Base-by-base conservation (phyloP, 805 yeast species). In the Zygosaccharomyces siamensis region DNA sequence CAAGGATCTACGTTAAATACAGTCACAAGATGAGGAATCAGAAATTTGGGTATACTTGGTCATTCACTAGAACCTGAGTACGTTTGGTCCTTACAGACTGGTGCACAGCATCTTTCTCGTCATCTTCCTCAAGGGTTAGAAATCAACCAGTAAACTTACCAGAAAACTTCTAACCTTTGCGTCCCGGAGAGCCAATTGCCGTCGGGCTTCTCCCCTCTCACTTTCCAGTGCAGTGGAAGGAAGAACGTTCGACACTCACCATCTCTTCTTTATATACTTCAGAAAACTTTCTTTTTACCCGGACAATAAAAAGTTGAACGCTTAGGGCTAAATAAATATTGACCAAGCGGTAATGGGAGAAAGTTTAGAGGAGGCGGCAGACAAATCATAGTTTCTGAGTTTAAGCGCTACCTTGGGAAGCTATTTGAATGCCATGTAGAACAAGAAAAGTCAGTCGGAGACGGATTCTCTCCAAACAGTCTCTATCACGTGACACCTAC, bases 1-100 rank as follows among this genome's bases (percentile, higher is more conserved):
- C 24, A 23, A 23, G 24, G 24, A 26, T 26, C 28, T 26, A 26
- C 11, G 11, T 26, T 26, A 26, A 26, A 26, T 26, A 7, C 11
- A 8, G 11, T 26, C 28, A 26, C 28, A 39, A 26, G 43, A 28
- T 18, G 35, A 44, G 54, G 54, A 49, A 59, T 65, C 69, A 65
- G 69, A 64, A 65, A 65, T 66, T 63, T 64, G 68, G 69, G 68
- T 65, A 64, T 66, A 66, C 69, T 64, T 56, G 48, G 65, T 66
- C 61, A 66, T 66, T 66, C 70, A 66, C 40, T 38, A 65, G 48
- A 53, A 51, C 62, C 63, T 58, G 70, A 66, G 70, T 66, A 66
- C 69, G 43, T 45, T 26, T 45, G 48, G 49, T 32, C 39, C 52
- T 39, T 50, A 62, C 69, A 65, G 69, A 64, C 69, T 64, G 70